phyloP scores from a whole-genome alignment of 2,329 filamentous ascomycete genomes.

The Talaromyces atroroseus region DNA sequence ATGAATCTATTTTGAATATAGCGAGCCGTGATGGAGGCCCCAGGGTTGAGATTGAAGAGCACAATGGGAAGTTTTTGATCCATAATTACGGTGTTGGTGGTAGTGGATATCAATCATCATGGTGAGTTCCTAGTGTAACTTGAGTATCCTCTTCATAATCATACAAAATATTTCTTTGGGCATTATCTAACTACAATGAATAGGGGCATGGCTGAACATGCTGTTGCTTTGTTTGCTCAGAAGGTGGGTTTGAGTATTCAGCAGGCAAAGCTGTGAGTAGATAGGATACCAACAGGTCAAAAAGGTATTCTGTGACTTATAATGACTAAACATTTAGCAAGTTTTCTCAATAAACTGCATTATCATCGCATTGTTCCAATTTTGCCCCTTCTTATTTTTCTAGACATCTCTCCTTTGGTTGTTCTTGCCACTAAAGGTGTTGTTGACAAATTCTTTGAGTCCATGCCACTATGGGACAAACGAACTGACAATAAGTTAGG shows the following conservation, averaged over 20 bases:
- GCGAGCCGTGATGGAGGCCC: conserved; percentile 10
- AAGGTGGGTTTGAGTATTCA: neutral
- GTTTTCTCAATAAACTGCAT: neutral
- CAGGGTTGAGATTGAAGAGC: conserved; percentile 11
- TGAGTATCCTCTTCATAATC: neutral
- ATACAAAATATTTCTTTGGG: neutral
- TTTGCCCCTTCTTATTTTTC: neutral
- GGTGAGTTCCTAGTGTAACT: neutral
- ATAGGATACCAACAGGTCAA: neutral
- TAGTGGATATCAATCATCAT: conserved; percentile 13
- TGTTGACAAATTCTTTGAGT: neutral
- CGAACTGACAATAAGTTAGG: neutral
- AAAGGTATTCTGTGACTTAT: neutral
- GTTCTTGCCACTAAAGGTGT: neutral
- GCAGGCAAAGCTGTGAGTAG: conserved; percentile 4
- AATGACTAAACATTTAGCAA: neutral
- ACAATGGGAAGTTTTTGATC: conserved; percentile 2
- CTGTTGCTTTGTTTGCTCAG: conserved; percentile 6
- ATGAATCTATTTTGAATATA: neutral
- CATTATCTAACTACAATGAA: neutral
- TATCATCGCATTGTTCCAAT: neutral
- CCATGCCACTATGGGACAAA: neutral
- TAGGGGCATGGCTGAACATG: conserved; percentile 14
- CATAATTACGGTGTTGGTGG: conserved; percentile 13
- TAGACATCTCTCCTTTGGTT: neutral